Conservation (phyloP, 2,329 filamentous ascomycete genomes). For the Botrytis pseudocinerea region DNA sequence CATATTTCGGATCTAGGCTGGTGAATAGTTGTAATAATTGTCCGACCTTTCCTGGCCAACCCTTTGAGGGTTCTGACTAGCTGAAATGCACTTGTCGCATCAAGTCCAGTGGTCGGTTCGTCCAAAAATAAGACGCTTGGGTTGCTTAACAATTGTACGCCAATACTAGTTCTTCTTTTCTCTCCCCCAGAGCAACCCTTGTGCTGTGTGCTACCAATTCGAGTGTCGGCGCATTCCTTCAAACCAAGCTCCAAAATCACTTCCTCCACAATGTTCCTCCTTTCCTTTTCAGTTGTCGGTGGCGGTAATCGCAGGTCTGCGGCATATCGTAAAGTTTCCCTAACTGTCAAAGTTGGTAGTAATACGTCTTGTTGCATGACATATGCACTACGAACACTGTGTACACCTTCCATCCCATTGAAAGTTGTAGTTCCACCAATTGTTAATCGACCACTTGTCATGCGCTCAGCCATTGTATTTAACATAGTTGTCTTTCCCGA, state of each 20-base stretch:
- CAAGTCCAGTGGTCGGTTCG: slow-evolving; percentile 76
- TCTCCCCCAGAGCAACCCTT: slow-evolving; percentile 79
- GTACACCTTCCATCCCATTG: slow-evolving; percentile 57
- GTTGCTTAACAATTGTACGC: slow-evolving; percentile 76
- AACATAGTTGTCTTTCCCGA: slow-evolving; percentile 72
- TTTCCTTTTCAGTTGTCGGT: slow-evolving; percentile 58
- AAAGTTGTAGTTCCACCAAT: slow-evolving; percentile 60
- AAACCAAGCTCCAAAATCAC: slow-evolving; percentile 74
- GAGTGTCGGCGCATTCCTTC: slow-evolving; percentile 74
- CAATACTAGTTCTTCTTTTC: slow-evolving; percentile 74
- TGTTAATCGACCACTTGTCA: slow-evolving; percentile 54
- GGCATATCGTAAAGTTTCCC: slow-evolving; percentile 73
- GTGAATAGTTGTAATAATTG: slow-evolving; percentile 73
- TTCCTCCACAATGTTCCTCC: slow-evolving; percentile 67
- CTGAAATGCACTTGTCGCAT: slow-evolving; percentile 75
- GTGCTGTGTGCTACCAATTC: slow-evolving; percentile 69
- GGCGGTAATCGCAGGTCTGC: slow-evolving; percentile 70
- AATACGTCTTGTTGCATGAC: slow-evolving; percentile 77
- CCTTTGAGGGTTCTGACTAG: slow-evolving; percentile 69
- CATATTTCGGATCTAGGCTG: slow-evolving; percentile 79
- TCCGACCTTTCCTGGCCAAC: slow-evolving; percentile 67
- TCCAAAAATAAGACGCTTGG: slow-evolving; percentile 77
- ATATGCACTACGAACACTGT: slow-evolving; percentile 63
- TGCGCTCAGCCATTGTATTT: slow-evolving; percentile 69
- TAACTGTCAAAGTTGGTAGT: slow-evolving; percentile 70